A percentile compares a stretch with the other conserved stretches of the same genome.
These are phyloP conservation scores for Zygosaccharomyces bailii DNA, from an alignment of 805 yeast genomes.

Conservation along the genomic window DNA sequence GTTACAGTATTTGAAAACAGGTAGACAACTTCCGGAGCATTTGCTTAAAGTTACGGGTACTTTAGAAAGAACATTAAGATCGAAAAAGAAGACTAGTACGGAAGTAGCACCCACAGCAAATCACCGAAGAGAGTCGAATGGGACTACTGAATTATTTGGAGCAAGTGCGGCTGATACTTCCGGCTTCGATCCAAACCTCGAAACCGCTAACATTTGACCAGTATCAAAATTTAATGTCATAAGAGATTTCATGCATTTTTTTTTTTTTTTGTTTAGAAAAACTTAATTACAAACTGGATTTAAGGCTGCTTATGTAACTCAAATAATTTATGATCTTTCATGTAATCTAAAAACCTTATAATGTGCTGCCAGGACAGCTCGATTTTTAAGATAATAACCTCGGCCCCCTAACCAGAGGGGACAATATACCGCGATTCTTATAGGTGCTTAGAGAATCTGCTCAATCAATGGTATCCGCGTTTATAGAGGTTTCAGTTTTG, in stretches of 20 bases:
- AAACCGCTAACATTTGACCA: conserved; percentile 19
- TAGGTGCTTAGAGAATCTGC: too few relatives aligned
- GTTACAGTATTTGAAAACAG: conserved; percentile 73
- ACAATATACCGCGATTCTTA: too few relatives aligned
- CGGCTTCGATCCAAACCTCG: conserved; percentile 27
- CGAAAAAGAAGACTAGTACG: conserved; percentile 29
- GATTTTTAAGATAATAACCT: too few relatives aligned
- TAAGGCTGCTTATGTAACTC: too few relatives aligned
- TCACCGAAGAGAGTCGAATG: conserved; percentile 11
- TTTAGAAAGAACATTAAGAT: conserved; percentile 51
- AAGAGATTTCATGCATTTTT: not conserved
- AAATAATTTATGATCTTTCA: too few relatives aligned
- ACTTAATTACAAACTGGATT: too few relatives aligned
- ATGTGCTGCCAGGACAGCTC: too few relatives aligned
- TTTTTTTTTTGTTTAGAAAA: not conserved
- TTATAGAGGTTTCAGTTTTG: conserved; percentile 1
- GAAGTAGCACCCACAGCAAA: not conserved
- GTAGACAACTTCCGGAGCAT: conserved; percentile 74
- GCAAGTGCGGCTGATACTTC: conserved; percentile 16
- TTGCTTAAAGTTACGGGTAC: conserved; percentile 86
- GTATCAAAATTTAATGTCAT: not conserved
- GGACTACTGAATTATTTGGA: conserved; percentile 20
- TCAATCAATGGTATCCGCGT: not conserved
- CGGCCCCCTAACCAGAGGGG: too few relatives aligned
- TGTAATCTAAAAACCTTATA: too few relatives aligned